A percentile compares a stretch with the other conserved stretches of the same genome.
These are phyloP conservation scores for Sphaceloma murrayae DNA, from an alignment of 2,329 filamentous ascomycete species.

Conservation along the genomic window DNA sequence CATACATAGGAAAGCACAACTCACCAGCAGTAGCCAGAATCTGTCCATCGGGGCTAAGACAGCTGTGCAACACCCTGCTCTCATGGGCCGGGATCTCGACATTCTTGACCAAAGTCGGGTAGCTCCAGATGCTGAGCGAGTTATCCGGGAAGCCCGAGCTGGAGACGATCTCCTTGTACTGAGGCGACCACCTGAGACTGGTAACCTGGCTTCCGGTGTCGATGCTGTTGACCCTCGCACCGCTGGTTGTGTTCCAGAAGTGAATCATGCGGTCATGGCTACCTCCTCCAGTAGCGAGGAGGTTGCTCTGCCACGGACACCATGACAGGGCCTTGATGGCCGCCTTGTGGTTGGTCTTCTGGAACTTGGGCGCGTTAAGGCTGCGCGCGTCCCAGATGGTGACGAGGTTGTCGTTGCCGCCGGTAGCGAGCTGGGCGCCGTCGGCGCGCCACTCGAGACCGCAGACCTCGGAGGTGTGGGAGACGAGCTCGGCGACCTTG, in stretches of 20 bases:
- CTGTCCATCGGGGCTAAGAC: conserved; percentile 92
- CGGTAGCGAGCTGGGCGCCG: conserved; percentile 90
- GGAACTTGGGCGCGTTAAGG: conserved; percentile 89
- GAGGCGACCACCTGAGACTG: conserved; percentile 88
- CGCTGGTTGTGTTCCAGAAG: conserved; percentile 99
- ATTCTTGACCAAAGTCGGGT: conserved; percentile 92
- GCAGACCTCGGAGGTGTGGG: conserved; percentile 95
- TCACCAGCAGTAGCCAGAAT: conserved; percentile 87
- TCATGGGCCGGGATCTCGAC: conserved; percentile 97
- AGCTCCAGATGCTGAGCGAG: conserved; percentile 97
- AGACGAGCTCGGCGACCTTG: conserved; percentile 94
- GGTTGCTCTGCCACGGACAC: conserved; percentile 98
- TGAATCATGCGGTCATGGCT: conserved; percentile 97
- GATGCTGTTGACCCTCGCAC: conserved; percentile 96
- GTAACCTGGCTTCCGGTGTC: conserved; percentile 97
- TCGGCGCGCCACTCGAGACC: conserved; percentile 96
- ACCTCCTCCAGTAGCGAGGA: conserved; percentile 90
- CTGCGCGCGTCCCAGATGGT: conserved; percentile 98
- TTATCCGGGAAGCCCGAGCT: conserved; percentile 99
- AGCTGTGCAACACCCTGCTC: conserved; percentile 91
- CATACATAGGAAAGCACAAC: conserved; percentile 25
- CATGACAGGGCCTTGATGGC: conserved; percentile 96
- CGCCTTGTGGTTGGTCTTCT: conserved; percentile 98
- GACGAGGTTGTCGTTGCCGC: conserved; percentile 97
- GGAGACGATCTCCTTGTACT: conserved; percentile 96